Base-by-base conservation (phyloP, 1,139 yeast species). In the Pichia sp. region DNA sequence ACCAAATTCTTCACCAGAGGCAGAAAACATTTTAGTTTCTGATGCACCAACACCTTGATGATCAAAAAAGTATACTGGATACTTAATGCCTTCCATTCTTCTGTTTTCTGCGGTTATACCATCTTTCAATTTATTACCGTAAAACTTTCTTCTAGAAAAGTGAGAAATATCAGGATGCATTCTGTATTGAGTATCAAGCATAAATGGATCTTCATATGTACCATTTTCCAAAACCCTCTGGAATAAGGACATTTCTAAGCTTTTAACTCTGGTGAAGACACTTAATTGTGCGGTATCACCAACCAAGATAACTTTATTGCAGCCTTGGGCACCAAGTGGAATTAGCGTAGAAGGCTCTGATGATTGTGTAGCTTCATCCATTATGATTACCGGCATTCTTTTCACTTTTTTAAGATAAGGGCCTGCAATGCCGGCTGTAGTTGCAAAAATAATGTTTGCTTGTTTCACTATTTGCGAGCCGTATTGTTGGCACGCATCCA, bases 371-470 rank as follows among this genome's bases (percentile, higher is more conserved):
- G 87, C 78, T 61, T 82, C 82, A 73, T 87, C 79, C 85, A 83
- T 81, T 40, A 84, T 83, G 5, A 85, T 86, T 8, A 83, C 87
- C 0, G 90, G 90, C 55, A 83, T 67, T 58, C 77, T 79, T 40
- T 75, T 72, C 8, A 84, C 70, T 8, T 78, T 73, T 61, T 82
- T 84, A 61, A 85, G 71, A 62, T 80, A 82, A 47, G 79, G 77
- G 4, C 88, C 86, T 51, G 89, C 90, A 7, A 88, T 85, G 40
- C 82, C 84, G 36, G 84, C 87, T 1, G 87, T 82, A 1, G 92
- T 85, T 1, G 90, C 81, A 64, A 85, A 81, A 36, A 85, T 82
- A 23, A 85, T 86, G 61, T 82, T 81, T 0, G 88, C 87, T 67
- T 84, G 88, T 0, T 81, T 79, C 16, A 82, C 78, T 51, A 80